Evolutionary conservation across 768 basidiomycete species (phyloP).

Genomic region (Kwoniella dendrophila): DNA sequence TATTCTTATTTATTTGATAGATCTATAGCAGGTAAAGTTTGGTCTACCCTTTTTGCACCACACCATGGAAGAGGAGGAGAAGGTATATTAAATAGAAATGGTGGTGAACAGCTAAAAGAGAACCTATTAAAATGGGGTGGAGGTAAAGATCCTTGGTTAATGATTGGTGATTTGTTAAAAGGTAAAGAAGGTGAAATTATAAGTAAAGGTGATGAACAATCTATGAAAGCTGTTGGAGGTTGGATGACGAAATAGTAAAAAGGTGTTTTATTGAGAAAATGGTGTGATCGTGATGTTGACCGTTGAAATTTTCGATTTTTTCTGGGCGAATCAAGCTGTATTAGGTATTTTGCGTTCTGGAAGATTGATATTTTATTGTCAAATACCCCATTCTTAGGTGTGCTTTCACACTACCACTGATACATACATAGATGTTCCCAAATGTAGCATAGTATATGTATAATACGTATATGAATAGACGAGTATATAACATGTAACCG

Average conservation of each 20-base stretch:
- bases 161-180: conserved; percentile 74
- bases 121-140: conserved; percentile 81
- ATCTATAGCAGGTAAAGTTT: conserved; percentile 91
- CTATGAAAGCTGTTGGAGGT: conserved; percentile 85
- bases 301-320: no score
- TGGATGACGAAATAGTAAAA: conserved; percentile 61
- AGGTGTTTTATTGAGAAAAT: not conserved
- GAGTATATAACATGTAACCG: no score
- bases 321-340: no score
- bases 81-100: conserved; percentile 66
- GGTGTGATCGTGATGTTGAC: not conserved
- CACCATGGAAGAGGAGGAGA: conserved; percentile 27
- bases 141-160: conserved; percentile 88
- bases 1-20: conserved; percentile 97
- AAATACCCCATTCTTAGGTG: no score
- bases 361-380: no score
- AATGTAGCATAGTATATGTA: no score
- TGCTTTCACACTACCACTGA: no score
- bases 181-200: conserved; percentile 59
- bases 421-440: no score
- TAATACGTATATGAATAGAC: no score
- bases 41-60: conserved; percentile 77
- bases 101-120: conserved; percentile 78
- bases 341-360: no score
- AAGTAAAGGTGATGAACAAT: conserved; percentile 70